Conservation (phyloP, 2,329 filamentous ascomycete genomes). For the Aspergillus fijiensis region DNA sequence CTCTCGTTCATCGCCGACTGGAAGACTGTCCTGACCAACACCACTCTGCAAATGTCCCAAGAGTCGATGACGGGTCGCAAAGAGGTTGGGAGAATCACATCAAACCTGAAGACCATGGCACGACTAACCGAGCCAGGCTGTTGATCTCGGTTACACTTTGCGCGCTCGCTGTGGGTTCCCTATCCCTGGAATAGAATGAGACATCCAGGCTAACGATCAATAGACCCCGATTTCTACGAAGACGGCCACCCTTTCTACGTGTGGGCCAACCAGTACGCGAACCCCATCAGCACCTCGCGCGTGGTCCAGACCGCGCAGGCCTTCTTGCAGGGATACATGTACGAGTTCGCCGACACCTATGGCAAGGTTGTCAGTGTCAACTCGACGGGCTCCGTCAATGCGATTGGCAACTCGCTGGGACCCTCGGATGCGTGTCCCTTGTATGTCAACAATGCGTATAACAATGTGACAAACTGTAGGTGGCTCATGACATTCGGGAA, state of each 20-base stretch:
- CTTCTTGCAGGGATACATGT: background rate
- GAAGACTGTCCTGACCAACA: constrained; percentile 58
- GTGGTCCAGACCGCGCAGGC: constrained; percentile 1
- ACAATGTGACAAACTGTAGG: constrained; percentile 20
- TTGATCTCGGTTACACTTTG: constrained; percentile 16
- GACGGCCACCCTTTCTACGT: constrained; percentile 55
- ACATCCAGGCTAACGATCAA: background rate
- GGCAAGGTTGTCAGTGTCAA: constrained; percentile 62
- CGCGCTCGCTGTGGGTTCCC: constrained; percentile 11
- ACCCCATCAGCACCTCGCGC: background rate
- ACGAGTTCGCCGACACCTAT: constrained; percentile 23
- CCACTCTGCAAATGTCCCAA: constrained; percentile 57
- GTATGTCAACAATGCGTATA: constrained; percentile 53
- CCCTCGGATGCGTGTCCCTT: constrained; percentile 62
- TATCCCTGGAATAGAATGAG: background rate
- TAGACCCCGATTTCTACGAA: constrained; percentile 47
- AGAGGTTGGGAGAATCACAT: constrained; percentile 38
- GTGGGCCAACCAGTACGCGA: constrained; percentile 63
- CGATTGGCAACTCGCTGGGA: constrained; percentile 62
- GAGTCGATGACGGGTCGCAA: constrained; percentile 63
- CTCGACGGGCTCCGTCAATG: constrained; percentile 50
- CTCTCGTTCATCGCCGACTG: constrained; percentile 60
- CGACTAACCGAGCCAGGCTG: background rate
- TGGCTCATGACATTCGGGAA: too few relatives aligned
- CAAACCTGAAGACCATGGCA: too few relatives aligned